A percentile compares a stretch with the other conserved stretches of the same genome.
These are phyloP conservation scores for Nectriaceae sp. DNA, from an alignment of 2,329 filamentous ascomycete species.

Conservation along the genomic window DNA sequence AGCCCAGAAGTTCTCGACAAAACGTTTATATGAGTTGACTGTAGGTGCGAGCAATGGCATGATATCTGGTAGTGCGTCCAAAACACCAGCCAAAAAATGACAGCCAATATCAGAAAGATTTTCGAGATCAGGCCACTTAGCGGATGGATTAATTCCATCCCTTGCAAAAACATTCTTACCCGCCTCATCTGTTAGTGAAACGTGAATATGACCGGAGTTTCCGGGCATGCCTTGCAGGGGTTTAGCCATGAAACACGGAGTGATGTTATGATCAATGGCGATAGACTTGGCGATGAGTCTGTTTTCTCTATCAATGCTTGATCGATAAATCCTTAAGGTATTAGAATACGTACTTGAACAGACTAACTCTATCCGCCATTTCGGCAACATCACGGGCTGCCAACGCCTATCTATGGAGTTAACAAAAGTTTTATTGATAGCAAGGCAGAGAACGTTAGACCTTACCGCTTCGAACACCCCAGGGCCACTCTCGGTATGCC, in stretches of 20 bases:
- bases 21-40: constrained; percentile 75
- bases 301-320: neutral
- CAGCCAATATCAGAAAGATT: constrained; percentile 69
- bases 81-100: constrained; percentile 71
- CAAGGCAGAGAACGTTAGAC: constrained; percentile 43
- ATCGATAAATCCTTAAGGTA: constrained; percentile 46
- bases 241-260: constrained; percentile 80
- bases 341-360: constrained; percentile 64
- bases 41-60: constrained; percentile 77
- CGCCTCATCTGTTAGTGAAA: constrained; percentile 64
- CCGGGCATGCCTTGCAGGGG: constrained; percentile 70
- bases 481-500: constrained; percentile 82
- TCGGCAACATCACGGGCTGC: neutral
- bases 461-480: constrained; percentile 42
- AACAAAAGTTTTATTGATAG: too few species aligned
- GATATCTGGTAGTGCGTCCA: constrained; percentile 70
- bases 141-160: constrained; percentile 49
- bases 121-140: constrained; percentile 61
- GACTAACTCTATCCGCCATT: constrained; percentile 68
- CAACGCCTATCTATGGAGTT: constrained; percentile 1
- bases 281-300: constrained; percentile 61
- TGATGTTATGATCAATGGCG: constrained; percentile 70
- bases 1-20: constrained; percentile 81
- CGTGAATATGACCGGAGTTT: constrained; percentile 75
- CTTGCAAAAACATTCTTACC: constrained; percentile 71